A percentile compares a stretch with the other conserved stretches of the same genome.
phyloP scores from a whole-genome alignment of 1,139 yeast genomes.

The Kodamaea plutei region DNA sequence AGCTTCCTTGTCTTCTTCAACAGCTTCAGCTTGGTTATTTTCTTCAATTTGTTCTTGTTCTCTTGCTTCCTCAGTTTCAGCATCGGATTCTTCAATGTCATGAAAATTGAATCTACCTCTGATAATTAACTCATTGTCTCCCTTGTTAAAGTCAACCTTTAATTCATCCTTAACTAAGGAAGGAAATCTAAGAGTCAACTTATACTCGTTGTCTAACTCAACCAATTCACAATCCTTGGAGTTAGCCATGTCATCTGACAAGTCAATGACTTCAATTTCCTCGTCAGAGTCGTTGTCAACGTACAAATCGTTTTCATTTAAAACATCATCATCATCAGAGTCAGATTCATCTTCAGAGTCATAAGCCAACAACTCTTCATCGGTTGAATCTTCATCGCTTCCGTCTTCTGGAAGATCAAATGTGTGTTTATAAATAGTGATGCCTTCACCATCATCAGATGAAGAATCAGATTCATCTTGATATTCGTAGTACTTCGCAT shows the following conservation, averaged over 20 bases:
- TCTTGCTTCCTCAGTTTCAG: conserved; percentile 17
- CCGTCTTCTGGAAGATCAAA: conserved; percentile 37
- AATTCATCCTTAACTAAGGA: conserved; percentile 42
- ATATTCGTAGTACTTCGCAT: conserved; percentile 21
- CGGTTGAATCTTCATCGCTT: conserved; percentile 36
- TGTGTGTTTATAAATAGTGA: conserved; percentile 42
- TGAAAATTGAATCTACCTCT: conserved; percentile 40
- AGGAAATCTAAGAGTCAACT: conserved; percentile 42
- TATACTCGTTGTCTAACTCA: conserved; percentile 38
- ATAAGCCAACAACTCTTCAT: conserved; percentile 30
- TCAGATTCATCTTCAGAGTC: conserved; percentile 16
- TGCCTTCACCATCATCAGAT: conserved; percentile 37
- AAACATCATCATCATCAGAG: conserved; percentile 11
- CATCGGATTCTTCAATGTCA: conserved; percentile 17
- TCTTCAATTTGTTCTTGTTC: conserved; percentile 14
- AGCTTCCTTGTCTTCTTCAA: conserved; percentile 4
- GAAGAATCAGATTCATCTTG: conserved; percentile 22
- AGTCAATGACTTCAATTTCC: conserved; percentile 38
- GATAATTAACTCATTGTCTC: conserved; percentile 41
- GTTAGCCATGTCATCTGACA: conserved; percentile 40
- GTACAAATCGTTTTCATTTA: conserved; percentile 22
- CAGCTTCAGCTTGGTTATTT: conserved; percentile 9
- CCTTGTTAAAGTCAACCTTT: conserved; percentile 39
- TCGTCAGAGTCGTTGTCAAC: conserved; percentile 34
- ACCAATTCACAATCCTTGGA: conserved; percentile 45